Conservation (phyloP, 225 moss, liverwort and hornwort species). For the Antitrichia curtipendula region DNA sequence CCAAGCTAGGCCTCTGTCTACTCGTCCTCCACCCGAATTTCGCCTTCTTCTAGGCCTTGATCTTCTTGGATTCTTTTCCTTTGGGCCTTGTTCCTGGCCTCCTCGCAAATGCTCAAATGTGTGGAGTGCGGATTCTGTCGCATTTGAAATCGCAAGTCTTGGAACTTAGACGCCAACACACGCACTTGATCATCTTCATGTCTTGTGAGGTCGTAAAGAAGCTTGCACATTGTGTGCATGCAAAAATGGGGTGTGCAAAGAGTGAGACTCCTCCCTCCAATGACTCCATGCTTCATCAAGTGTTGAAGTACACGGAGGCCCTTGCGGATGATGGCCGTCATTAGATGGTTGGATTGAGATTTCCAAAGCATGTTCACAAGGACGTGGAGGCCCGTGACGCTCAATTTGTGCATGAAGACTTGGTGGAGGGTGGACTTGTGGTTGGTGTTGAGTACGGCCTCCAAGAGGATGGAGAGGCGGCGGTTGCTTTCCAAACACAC, state of each 20-base stretch:
- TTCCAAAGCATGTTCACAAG: neutral
- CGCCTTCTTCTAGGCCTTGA: no score
- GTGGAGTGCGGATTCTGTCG: neutral
- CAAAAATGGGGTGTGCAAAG: neutral
- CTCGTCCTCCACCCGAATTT: no score
- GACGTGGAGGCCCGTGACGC: neutral
- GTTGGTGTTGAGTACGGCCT: neutral
- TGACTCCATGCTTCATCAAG: neutral
- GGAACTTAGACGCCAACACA: accelerated
- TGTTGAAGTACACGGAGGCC: neutral
- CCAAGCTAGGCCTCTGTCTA: no score
- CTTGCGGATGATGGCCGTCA: neutral
- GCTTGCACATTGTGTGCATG: neutral
- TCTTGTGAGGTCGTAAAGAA: neutral
- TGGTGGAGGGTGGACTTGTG: neutral
- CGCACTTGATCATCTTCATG: neutral
- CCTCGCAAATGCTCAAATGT: no score
- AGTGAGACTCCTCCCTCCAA: neutral
- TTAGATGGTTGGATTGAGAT: neutral
- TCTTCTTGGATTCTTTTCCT: no score
- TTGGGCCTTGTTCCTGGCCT: no score
- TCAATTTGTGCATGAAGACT: neutral
- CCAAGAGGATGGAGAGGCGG: neutral
- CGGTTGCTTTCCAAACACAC: neutral
- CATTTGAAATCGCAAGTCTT: neutral